Evolutionary conservation across 345 rosid genomes (phyloP).

Genomic region (Laguncularia racemosa): DNA sequence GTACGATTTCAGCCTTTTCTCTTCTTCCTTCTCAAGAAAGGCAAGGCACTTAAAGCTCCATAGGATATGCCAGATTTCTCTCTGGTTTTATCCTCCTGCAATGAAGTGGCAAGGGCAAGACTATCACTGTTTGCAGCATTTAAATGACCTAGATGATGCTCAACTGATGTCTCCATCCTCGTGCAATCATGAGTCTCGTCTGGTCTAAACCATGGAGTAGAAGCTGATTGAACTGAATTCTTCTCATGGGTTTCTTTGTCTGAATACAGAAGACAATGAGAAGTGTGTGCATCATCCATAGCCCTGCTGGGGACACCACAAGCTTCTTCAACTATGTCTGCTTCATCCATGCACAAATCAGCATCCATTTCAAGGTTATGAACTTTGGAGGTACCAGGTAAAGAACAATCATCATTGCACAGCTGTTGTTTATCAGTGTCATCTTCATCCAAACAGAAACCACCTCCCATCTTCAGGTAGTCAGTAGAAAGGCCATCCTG

Average conservation of each 20-base stretch:
- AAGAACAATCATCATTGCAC: slow-evolving; percentile 16
- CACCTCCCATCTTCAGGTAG: slow-evolving; percentile 40
- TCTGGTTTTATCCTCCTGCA: slow-evolving; percentile 11
- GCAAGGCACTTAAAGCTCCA: too few relatives aligned
- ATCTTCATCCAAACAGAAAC: slow-evolving; percentile 42
- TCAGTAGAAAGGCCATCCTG: slow-evolving; percentile 16
- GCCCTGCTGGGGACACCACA: neutral
- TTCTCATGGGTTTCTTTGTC: slow-evolving; percentile 12
- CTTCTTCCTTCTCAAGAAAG: too few relatives aligned
- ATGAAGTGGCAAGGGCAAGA: slow-evolving; percentile 7
- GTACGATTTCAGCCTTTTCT: too few relatives aligned
- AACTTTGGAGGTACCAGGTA: slow-evolving; percentile 24
- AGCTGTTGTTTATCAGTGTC: slow-evolving; percentile 21
- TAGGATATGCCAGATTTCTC: slow-evolving; percentile 4
- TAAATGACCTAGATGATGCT: slow-evolving; percentile 8
- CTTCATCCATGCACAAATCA: slow-evolving; percentile 66
- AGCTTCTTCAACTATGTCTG: slow-evolving; percentile 19
- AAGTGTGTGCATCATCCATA: slow-evolving; percentile 4
- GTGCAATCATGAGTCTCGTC: neutral
- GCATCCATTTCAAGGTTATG: slow-evolving; percentile 46
- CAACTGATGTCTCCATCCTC: slow-evolving; percentile 7
- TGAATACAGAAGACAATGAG: slow-evolving; percentile 2
- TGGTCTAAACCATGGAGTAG: slow-evolving; percentile 2
- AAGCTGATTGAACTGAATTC: slow-evolving; percentile 7
- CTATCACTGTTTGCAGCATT: slow-evolving; percentile 12